Percentiles rank a stretch among this genome's conserved stretches.
These are phyloP conservation scores for Globisporangium canariense DNA, from an alignment of 352 stramenopile genomes.

Conservation along the genomic window DNA sequence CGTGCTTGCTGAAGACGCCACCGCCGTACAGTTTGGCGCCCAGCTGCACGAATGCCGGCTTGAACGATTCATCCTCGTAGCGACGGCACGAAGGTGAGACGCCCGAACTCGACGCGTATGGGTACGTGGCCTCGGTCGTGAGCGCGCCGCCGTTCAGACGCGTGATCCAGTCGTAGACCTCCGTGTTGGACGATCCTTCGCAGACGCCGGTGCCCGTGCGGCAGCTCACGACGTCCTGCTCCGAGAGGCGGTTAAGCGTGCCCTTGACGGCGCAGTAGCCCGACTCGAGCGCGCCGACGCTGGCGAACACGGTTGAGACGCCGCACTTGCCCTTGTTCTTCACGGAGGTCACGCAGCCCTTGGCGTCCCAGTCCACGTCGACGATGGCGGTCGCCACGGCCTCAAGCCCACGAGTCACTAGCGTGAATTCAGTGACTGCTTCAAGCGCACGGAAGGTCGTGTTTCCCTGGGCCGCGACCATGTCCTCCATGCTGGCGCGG, in stretches of 20 bases:
- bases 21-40: conserved; percentile 10
- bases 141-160: conserved; percentile 11
- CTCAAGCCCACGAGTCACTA: neutral
- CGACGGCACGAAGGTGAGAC: neutral
- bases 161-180: conserved; percentile 14
- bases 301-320: conserved; percentile 17
- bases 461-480: neutral
- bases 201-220: neutral
- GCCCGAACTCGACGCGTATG: conserved; percentile 8
- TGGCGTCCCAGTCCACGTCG: conserved; percentile 12
- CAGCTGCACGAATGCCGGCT: conserved; percentile 11
- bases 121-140: conserved; percentile 13
- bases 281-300: conserved; percentile 17
- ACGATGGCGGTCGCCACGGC: neutral
- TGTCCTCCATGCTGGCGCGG: conserved; percentile 12
- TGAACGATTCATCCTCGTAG: conserved; percentile 8
- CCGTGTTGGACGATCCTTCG: conserved; percentile 2
- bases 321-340: conserved; percentile 23
- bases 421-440: neutral
- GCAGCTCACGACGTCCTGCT: conserved; percentile 17
- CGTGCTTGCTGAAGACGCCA: conserved; percentile 7
- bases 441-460: neutral
- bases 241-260: conserved; percentile 9
- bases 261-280: conserved; percentile 20
- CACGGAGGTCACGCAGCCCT: conserved; percentile 15